Evolutionary conservation across 306 rosid species (phyloP).

Genomic region (Pterocarpus macrocarpus): DNA sequence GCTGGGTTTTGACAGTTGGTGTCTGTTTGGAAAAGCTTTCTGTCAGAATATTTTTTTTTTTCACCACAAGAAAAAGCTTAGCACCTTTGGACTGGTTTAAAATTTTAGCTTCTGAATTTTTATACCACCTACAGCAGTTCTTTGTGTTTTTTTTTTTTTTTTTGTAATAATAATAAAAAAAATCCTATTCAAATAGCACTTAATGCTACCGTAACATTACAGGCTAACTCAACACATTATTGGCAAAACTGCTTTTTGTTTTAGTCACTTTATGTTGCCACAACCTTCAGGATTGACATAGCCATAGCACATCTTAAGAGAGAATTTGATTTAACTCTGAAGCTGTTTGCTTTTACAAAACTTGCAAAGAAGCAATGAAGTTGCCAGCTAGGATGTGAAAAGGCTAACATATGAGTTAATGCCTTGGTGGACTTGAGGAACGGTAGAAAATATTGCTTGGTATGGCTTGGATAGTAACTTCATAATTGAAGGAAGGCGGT

Average conservation of each 20-base stretch:
- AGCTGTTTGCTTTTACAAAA: slow-evolving; percentile 22
- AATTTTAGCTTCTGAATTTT: background rate
- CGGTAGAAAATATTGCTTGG: background rate
- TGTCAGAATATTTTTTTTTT: background rate
- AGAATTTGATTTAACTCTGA: slow-evolving; percentile 30
- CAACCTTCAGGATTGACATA: slow-evolving; percentile 38
- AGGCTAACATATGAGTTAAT: slow-evolving; percentile 8
- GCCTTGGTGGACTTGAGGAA: background rate
- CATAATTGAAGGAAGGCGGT: background rate
- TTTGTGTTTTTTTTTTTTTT: background rate
- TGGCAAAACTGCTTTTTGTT: slow-evolving; percentile 3
- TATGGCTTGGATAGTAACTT: slow-evolving; percentile 3
- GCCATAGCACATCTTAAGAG: slow-evolving; percentile 28
- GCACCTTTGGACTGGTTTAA: background rate
- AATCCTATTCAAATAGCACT: background rate
- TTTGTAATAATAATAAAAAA: no score
- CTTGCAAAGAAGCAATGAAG: slow-evolving; percentile 16
- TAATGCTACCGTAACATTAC: slow-evolving; percentile 4
- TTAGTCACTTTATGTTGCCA: slow-evolving; percentile 20
- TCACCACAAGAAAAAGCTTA: slow-evolving; percentile 10
- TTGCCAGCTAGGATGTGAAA: background rate
- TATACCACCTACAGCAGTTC: slow-evolving; percentile 12
- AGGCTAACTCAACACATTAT: background rate
- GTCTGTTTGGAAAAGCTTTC: slow-evolving; percentile 4
- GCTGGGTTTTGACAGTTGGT: slow-evolving; percentile 33